Percentiles rank a stretch among this genome's conserved stretches.
phyloP scores from a whole-genome alignment of 371 early-diverging fungal genomes.

The Mucor plumbeus region DNA sequence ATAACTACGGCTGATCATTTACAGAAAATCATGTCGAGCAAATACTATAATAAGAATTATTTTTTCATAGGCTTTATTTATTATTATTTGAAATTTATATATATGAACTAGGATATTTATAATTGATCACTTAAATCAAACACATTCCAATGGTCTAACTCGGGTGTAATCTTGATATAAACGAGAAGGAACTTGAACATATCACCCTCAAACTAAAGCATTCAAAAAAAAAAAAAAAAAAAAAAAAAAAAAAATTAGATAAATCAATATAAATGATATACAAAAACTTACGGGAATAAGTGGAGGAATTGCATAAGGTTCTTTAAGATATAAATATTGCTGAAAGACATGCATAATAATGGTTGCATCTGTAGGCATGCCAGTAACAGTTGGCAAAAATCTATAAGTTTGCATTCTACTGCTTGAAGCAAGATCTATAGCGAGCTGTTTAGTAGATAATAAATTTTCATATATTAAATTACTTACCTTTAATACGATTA shows the following conservation, averaged over 20 bases:
- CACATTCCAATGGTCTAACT: conserved; percentile 15
- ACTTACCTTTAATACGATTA: conserved; percentile 45
- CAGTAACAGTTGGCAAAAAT: conserved; percentile 33
- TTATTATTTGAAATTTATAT: background rate
- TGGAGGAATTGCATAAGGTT: conserved; percentile 30
- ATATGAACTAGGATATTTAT: background rate
- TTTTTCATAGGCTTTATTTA: background rate
- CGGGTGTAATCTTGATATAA: conserved; percentile 30
- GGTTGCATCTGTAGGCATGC: conserved; percentile 48
- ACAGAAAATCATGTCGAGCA: background rate
- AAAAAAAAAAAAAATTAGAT: background rate
- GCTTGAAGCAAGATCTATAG: conserved; percentile 19
- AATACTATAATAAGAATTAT: background rate
- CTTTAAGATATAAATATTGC: conserved; percentile 13
- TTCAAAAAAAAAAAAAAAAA: background rate
- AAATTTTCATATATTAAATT: background rate
- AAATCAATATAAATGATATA: background rate
- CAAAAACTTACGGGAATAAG: conserved; percentile 23
- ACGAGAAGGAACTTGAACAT: conserved; percentile 27
- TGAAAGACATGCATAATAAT: conserved; percentile 21
- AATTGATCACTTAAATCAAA: background rate
- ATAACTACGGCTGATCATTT: background rate
- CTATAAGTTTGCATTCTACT: conserved; percentile 48
- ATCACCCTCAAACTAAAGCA: conserved; percentile 15
- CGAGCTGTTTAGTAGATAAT: background rate